These are phyloP conservation scores for Hemerocallis citrina DNA, from an alignment of 106 monocot species.

Conservation along the genomic window DNA sequence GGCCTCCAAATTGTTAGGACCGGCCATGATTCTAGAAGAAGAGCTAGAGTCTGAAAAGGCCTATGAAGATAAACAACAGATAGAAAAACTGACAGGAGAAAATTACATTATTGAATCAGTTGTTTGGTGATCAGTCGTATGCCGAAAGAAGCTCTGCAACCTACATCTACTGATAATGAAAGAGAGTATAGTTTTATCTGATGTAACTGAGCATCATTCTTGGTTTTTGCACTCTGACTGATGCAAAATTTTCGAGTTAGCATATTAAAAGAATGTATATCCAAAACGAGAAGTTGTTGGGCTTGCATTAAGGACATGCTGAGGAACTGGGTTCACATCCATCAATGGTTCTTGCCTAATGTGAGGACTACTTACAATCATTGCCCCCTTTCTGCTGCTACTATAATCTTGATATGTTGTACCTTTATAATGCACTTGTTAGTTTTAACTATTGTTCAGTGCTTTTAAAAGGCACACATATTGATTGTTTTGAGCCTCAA, in stretches of 20 bases:
- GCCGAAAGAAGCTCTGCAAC: slow-evolving; percentile 33
- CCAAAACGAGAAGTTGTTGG: not conserved
- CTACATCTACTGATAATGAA: slow-evolving; percentile 4
- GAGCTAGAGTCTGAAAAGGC: slow-evolving; percentile 75
- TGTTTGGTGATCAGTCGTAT: slow-evolving; percentile 42
- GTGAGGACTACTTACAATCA: not conserved
- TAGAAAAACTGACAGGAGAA: slow-evolving; percentile 69
- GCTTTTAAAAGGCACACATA: too few species aligned
- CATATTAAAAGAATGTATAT: not conserved
- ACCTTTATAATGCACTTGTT: not conserved
- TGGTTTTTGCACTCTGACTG: slow-evolving; percentile 90
- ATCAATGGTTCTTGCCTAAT: not conserved
- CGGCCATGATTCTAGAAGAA: slow-evolving; percentile 33
- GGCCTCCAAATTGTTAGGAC: too few species aligned
- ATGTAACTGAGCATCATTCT: slow-evolving; percentile 54
- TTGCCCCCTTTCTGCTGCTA: not conserved
- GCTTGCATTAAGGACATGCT: not conserved
- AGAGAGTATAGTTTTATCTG: slow-evolving; percentile 17
- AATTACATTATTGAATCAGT: slow-evolving; percentile 49
- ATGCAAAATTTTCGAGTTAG: slow-evolving; percentile 94
- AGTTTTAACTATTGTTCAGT: too few species aligned
- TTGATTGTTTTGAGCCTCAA: too few species aligned
- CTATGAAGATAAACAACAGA: slow-evolving; percentile 56
- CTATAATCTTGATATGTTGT: not conserved
- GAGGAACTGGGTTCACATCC: not conserved